A percentile compares a stretch with the other conserved stretches of the same genome.
These are phyloP conservation scores for Lindgomyces ingoldianus DNA, from an alignment of 495 filamentous ascomycete genomes.

Conservation along the genomic window DNA sequence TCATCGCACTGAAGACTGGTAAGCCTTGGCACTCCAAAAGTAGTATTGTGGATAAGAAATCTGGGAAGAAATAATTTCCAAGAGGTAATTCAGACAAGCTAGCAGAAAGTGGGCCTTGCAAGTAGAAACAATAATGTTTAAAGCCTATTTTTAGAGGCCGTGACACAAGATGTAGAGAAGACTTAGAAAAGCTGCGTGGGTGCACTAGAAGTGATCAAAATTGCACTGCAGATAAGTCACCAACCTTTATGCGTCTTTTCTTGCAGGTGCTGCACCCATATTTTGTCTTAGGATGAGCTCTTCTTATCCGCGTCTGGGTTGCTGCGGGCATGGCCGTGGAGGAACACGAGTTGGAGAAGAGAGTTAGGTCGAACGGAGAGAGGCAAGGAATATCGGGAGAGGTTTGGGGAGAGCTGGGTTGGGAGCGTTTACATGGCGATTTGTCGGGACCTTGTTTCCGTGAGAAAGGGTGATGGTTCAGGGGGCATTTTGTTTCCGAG, in stretches of 20 bases:
- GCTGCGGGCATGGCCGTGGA: not conserved
- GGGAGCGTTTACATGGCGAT: too few relatives aligned
- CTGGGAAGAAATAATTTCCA: not conserved
- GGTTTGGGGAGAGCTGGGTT: too few relatives aligned
- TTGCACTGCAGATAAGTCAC: not conserved
- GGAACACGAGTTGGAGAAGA: not conserved
- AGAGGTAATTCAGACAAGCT: not conserved
- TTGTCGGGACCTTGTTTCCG: too few relatives aligned
- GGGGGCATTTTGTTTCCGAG: too few relatives aligned
- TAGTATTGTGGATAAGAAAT: too few relatives aligned
- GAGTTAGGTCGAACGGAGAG: not conserved
- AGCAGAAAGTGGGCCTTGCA: not conserved
- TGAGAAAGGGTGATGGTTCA: too few relatives aligned
- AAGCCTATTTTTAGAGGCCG: not conserved
- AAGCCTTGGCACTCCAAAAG: not conserved
- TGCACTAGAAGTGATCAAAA: too few relatives aligned
- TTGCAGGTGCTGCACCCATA: slow-evolving; percentile 37
- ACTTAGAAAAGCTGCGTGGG: not conserved
- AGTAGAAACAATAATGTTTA: not conserved
- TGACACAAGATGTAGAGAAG: not conserved
- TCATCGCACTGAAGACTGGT: not conserved
- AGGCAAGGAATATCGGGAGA: too few relatives aligned
- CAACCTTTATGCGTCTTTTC: slow-evolving; percentile 36
- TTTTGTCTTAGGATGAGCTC: slow-evolving; percentile 30
- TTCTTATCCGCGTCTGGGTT: slow-evolving; percentile 2